phyloP scores from a whole-genome alignment of 768 basidiomycete species.

The Stropharia rugosoannulata region DNA sequence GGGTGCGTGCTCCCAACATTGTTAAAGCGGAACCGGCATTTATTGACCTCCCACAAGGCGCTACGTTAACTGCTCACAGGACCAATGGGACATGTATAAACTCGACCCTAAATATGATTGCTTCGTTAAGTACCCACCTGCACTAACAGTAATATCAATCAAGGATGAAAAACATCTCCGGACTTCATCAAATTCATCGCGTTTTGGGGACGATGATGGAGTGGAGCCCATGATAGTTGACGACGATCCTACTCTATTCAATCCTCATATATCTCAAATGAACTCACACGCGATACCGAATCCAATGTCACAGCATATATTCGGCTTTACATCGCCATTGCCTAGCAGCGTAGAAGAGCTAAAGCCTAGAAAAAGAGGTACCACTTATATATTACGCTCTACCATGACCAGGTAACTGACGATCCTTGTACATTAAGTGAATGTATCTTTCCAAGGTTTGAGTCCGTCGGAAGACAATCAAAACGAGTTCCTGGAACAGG shows the following conservation, averaged over 20 bases:
- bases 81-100: constrained; percentile 88
- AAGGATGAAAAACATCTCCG: constrained; percentile 8
- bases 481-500: constrained; percentile 26
- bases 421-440: constrained; percentile 21
- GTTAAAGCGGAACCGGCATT: background rate
- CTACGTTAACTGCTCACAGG: constrained; percentile 53
- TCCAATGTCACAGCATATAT: constrained; percentile 9
- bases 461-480: constrained; percentile 32
- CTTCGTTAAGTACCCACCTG: constrained; percentile 44
- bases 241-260: constrained; percentile 11
- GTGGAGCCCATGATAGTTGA: constrained; percentile 20
- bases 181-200: background rate
- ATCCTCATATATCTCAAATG: constrained; percentile 1
- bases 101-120: constrained; percentile 77
- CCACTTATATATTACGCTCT: background rate
- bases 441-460: constrained; percentile 33
- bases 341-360: constrained; percentile 13
- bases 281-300: constrained; percentile 2
- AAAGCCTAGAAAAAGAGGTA: constrained; percentile 53
- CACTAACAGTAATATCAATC: constrained; percentile 32
- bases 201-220: constrained; percentile 17
- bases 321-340: constrained; percentile 7
- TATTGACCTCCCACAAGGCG: constrained; percentile 33
- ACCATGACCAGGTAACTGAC: background rate
- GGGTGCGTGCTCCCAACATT: constrained; percentile 48